phyloP scores from a whole-genome alignment of 1,139 yeast genomes.

The Geotrichum reessii region DNA sequence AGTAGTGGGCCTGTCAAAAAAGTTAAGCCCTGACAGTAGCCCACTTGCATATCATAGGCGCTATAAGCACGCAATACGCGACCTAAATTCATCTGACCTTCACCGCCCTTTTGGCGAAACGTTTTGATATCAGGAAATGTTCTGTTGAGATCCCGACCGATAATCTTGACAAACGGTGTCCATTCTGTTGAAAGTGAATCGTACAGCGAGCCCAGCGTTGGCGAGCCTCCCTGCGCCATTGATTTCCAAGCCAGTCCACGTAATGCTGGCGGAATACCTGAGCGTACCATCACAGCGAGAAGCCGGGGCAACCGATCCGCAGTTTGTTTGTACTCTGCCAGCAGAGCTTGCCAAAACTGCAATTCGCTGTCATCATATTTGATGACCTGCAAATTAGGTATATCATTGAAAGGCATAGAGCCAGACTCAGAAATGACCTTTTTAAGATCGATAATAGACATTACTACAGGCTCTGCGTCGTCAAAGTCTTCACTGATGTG shows the following conservation, averaged over 20 bases:
- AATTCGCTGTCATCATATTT: conserved; percentile 29
- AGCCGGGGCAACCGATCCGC: conserved; percentile 33
- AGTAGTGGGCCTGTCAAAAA: conserved; percentile 63
- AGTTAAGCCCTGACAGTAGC: conserved; percentile 66
- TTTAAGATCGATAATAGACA: conserved; percentile 11
- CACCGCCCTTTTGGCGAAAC: conserved; percentile 46
- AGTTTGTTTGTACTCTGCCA: conserved; percentile 34
- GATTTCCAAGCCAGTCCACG: conserved; percentile 39
- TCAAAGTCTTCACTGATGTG: conserved; percentile 16
- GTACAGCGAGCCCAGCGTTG: conserved; percentile 36
- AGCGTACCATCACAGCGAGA: conserved; percentile 31
- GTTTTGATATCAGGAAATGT: conserved; percentile 56
- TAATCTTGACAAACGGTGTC: conserved; percentile 48
- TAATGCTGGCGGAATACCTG: conserved; percentile 39
- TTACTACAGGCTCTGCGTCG: not conserved
- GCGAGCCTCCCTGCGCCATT: conserved; percentile 35
- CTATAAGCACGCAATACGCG: conserved; percentile 61
- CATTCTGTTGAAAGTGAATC: conserved; percentile 40
- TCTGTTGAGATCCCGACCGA: conserved; percentile 55
- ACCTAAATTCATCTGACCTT: conserved; percentile 45
- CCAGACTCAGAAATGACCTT: conserved; percentile 11
- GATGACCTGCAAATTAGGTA: conserved; percentile 25
- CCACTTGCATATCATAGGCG: conserved; percentile 62
- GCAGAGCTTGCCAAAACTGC: conserved; percentile 36
- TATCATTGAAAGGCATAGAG: conserved; percentile 26